A percentile compares a stretch with the other conserved stretches of the same genome.
Evolutionary conservation across 2,329 filamentous ascomycete species (phyloP).

Genomic region (Venturia carpophila): DNA sequence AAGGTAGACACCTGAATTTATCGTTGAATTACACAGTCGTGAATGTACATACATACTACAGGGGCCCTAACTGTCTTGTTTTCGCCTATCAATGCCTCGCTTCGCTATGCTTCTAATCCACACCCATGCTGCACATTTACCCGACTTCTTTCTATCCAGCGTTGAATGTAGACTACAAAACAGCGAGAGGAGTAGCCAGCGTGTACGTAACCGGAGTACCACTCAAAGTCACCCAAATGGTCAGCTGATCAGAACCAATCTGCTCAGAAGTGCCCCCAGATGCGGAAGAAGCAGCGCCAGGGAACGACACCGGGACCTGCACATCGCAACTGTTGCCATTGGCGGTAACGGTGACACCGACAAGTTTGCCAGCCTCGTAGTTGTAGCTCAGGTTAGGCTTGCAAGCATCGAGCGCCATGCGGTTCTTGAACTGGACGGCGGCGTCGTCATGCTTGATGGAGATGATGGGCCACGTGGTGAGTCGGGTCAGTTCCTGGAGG

Average conservation of each 20-base stretch:
- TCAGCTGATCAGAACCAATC: slow-evolving; percentile 9
- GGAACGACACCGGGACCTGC: slow-evolving; percentile 14
- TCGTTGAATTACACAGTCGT: too few species aligned
- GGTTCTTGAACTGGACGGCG: slow-evolving; percentile 8
- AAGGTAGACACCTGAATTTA: too few species aligned
- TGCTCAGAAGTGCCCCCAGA: slow-evolving; percentile 22
- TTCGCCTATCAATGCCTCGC: too few species aligned
- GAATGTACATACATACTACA: too few species aligned
- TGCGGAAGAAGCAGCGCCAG: slow-evolving; percentile 34
- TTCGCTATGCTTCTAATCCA: not conserved
- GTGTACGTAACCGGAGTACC: not conserved
- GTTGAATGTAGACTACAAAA: not conserved
- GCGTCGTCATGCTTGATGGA: slow-evolving; percentile 17
- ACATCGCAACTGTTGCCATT: slow-evolving; percentile 2
- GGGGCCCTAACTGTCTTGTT: too few species aligned
- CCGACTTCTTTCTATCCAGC: too few species aligned
- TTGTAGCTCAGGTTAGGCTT: slow-evolving; percentile 42
- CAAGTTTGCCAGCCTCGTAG: slow-evolving; percentile 24
- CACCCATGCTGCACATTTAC: too few species aligned
- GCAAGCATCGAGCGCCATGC: slow-evolving; percentile 30
- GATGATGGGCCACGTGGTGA: slow-evolving; percentile 13
- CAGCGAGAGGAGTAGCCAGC: slow-evolving; percentile 6
- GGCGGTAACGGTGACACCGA: not conserved
- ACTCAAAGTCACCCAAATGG: slow-evolving; percentile 7
- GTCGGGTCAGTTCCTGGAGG: slow-evolving; percentile 9